Evolutionary conservation across 1,284 basidiomycete genomes (phyloP).

Genomic region (Puccinia novopanici): DNA sequence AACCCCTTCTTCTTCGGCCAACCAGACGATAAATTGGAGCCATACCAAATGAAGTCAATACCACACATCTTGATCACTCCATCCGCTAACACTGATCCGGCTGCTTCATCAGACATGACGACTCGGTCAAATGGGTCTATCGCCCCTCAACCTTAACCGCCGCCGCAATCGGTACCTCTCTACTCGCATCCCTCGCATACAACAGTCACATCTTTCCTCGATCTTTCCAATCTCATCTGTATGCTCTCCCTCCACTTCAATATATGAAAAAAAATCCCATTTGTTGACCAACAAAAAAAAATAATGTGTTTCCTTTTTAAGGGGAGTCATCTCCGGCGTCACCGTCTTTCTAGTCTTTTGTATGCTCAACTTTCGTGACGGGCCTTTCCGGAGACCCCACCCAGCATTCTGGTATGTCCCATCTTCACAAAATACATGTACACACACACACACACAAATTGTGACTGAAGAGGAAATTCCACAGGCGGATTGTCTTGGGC

Average conservation of each 20-base stretch:
- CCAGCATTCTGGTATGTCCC: conserved; percentile 60
- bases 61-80: background rate
- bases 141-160: conserved; percentile 28
- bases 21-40: conserved; percentile 46
- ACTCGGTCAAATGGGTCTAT: conserved; percentile 51
- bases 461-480: background rate
- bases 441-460: too few relatives aligned
- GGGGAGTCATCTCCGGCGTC: conserved; percentile 44
- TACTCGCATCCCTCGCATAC: conserved; percentile 40
- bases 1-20: conserved; percentile 50
- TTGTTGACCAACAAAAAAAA: background rate
- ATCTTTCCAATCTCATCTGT: conserved; percentile 49
- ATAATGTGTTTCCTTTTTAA: background rate
- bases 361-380: conserved; percentile 80
- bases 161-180: conserved; percentile 37
- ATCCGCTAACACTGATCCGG: background rate
- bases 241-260: background rate
- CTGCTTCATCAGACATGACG: conserved; percentile 42
- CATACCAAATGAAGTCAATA: conserved; percentile 49
- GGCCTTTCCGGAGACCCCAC: conserved; percentile 73
- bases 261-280: background rate
- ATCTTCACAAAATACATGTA: too few relatives aligned
- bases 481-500: conserved; percentile 65
- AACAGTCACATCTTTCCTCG: conserved; percentile 48
- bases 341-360: conserved; percentile 65